Conservation (phyloP, 371 early-diverging fungal genomes). For the Mucor irregularis region DNA sequence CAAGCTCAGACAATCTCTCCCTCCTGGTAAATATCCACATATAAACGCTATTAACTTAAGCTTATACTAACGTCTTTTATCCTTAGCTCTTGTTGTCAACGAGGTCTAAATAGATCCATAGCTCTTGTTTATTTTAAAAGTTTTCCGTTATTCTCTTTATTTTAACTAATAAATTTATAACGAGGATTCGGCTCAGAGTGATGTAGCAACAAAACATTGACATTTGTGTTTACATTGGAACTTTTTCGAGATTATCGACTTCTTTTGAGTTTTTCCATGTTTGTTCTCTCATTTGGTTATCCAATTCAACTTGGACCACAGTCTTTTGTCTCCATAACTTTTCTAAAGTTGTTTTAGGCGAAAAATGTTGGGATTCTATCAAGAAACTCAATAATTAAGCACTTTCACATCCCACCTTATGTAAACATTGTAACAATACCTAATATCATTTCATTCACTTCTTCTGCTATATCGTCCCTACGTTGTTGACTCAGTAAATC, state of each 20-base stretch:
- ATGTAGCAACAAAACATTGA: neutral
- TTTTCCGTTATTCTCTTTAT: conserved; percentile 3
- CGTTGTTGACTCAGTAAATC: conserved; percentile 11
- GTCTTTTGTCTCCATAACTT: conserved; percentile 22
- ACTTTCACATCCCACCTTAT: neutral
- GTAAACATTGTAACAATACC: conserved; percentile 10
- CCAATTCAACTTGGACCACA: conserved; percentile 12
- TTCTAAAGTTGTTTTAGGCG: conserved; percentile 19
- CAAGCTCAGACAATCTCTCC: conserved; percentile 94
- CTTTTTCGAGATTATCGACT: conserved; percentile 8
- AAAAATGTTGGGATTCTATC: conserved; percentile 6
- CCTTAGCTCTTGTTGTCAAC: conserved; percentile 39
- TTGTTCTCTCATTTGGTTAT: conserved; percentile 11
- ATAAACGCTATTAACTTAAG: neutral
- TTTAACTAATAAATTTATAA: conserved; percentile 3
- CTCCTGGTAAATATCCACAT: conserved; percentile 66
- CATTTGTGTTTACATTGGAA: conserved; percentile 4
- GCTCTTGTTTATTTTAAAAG: neutral
- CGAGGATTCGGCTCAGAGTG: neutral
- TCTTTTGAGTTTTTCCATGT: conserved; percentile 3
- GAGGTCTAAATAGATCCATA: conserved; percentile 37
- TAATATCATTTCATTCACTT: conserved; percentile 24
- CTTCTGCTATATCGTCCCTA: conserved; percentile 20
- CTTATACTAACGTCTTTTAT: neutral
- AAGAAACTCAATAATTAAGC: neutral